phyloP scores from a whole-genome alignment of 2,329 filamentous ascomycete species.

The Rasamsonia emersonii region DNA sequence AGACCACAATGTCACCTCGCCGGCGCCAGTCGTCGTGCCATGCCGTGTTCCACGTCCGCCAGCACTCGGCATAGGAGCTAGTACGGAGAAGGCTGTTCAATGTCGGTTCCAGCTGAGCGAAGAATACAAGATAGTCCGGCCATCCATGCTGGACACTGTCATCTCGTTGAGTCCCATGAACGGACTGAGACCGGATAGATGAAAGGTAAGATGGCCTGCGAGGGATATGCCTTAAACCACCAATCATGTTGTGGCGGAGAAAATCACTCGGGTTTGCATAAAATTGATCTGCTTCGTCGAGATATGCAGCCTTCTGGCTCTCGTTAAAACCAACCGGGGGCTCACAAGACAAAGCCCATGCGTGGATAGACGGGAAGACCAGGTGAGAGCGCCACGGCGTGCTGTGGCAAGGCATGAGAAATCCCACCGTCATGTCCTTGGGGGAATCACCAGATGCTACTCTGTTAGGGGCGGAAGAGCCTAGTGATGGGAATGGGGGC shows the following conservation, averaged over 20 bases:
- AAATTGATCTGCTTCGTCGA: slow-evolving; percentile 87
- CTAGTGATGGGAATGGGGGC: slow-evolving; percentile 6
- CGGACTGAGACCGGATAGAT: slow-evolving; percentile 3
- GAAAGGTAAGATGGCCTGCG: slow-evolving; percentile 23
- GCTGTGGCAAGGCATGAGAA: slow-evolving; percentile 92
- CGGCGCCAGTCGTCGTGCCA: slow-evolving; percentile 56
- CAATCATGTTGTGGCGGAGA: slow-evolving; percentile 45
- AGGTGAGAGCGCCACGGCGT: slow-evolving; percentile 92
- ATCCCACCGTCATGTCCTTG: slow-evolving; percentile 52
- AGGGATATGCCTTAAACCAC: slow-evolving; percentile 25
- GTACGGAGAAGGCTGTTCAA: slow-evolving; percentile 35
- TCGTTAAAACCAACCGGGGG: slow-evolving; percentile 64
- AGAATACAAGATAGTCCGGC: slow-evolving; percentile 46
- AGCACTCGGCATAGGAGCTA: slow-evolving; percentile 49
- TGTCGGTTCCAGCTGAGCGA: slow-evolving; percentile 47
- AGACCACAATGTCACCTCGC: slow-evolving; percentile 54
- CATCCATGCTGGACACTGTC: slow-evolving; percentile 25
- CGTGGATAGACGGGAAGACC: slow-evolving; percentile 62
- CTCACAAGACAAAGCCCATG: slow-evolving; percentile 83
- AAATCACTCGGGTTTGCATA: slow-evolving; percentile 59
- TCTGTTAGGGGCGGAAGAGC: slow-evolving; percentile 3
- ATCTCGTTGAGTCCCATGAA: slow-evolving; percentile 2
- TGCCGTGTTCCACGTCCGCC: slow-evolving; percentile 52
- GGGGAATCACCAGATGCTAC: slow-evolving; percentile 10
- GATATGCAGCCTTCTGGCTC: slow-evolving; percentile 57